phyloP scores from a whole-genome alignment of 495 filamentous ascomycete genomes.

The Penicillium egyptiacum region DNA sequence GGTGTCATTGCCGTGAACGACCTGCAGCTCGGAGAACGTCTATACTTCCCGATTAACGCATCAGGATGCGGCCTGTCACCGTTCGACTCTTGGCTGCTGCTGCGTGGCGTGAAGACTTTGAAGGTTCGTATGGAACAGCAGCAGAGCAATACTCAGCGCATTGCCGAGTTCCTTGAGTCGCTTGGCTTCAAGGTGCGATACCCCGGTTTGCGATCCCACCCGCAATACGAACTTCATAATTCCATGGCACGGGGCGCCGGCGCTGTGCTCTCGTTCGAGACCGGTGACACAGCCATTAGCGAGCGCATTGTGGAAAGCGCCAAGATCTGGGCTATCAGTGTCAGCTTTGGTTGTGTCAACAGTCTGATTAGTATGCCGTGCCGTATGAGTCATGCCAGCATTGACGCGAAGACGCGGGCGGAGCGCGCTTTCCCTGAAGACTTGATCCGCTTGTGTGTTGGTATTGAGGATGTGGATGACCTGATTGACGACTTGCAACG shows the following conservation, averaged over 20 bases:
- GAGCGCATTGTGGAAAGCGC: slow-evolving; percentile 94
- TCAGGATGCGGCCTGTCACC: slow-evolving; percentile 92
- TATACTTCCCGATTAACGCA: slow-evolving; percentile 95
- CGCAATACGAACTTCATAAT: slow-evolving; percentile 94
- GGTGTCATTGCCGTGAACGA: slow-evolving; percentile 92
- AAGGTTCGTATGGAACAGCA: slow-evolving; percentile 99
- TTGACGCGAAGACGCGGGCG: slow-evolving; percentile 87
- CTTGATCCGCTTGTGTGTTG: slow-evolving; percentile 91
- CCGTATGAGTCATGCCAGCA: slow-evolving; percentile 98
- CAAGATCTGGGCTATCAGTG: slow-evolving; percentile 88
- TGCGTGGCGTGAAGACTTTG: slow-evolving; percentile 92
- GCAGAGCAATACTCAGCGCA: slow-evolving; percentile 83
- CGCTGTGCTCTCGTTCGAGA: slow-evolving; percentile 94
- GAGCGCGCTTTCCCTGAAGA: slow-evolving; percentile 95
- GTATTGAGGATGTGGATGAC: slow-evolving; percentile 92
- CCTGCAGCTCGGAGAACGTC: slow-evolving; percentile 72
- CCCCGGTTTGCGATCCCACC: slow-evolving; percentile 88
- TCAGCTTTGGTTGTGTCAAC: slow-evolving; percentile 97
- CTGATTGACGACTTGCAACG: slow-evolving; percentile 88
- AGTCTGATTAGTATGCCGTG: slow-evolving; percentile 99
- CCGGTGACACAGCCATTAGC: slow-evolving; percentile 74
- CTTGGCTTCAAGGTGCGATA: slow-evolving; percentile 95
- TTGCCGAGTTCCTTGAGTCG: slow-evolving; percentile 87
- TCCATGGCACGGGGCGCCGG: slow-evolving; percentile 91
- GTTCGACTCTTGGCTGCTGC: slow-evolving; percentile 92